Evolutionary conservation across 2,329 filamentous ascomycete genomes (phyloP), one percentile per base, ranked within the genome.

Genomic region (Coniochaeta prunicola): DNA sequence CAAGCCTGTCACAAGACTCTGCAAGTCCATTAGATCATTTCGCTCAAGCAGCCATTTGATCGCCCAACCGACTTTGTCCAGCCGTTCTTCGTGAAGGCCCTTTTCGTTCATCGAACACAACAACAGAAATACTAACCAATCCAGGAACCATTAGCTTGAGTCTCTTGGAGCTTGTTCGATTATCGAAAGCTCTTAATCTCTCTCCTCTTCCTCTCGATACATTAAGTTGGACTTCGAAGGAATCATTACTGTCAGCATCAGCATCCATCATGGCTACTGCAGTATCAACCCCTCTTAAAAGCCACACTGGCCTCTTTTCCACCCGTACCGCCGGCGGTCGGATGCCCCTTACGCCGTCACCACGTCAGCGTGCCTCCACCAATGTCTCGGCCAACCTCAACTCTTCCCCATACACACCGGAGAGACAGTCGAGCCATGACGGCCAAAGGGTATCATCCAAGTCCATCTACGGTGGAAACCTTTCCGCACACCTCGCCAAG

Each of bases 261-360:
- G 4, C 34, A 17, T 56, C 34, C 75, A 83, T 68, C 73, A 97
- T 97, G 93, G 91, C 93, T 73, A 89, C 77, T 61, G 74, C 88
- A 74, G 86, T 97, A 75, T 90, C 91, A 69, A 97, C 94, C 62
- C 94, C 94, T 61, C 82, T 94, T 73, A 97, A 97, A 83, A 94
- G 90, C 82, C 93, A 96, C 76, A 87, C 89, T 77, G 91, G 92
- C 61, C 84, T 97, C 69, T 97, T 97, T 80, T 92, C 89, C 66
- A 86, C 90, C 66, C 92, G 92, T 73, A 94, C 92, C 72, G 94
- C 92, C 74, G 92, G 93, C 77, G 92, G 92, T 73, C 91, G 94
- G 63, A 92, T 96, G 82, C 92, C 94, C 67, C 79, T 99, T 71
- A 97, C 93, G 4, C 93, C 94, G 33, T 97, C 93, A 59, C 94